Base-by-base conservation (phyloP, 2,329 filamentous ascomycete species). In the Trichoderma atrobrunneum region DNA sequence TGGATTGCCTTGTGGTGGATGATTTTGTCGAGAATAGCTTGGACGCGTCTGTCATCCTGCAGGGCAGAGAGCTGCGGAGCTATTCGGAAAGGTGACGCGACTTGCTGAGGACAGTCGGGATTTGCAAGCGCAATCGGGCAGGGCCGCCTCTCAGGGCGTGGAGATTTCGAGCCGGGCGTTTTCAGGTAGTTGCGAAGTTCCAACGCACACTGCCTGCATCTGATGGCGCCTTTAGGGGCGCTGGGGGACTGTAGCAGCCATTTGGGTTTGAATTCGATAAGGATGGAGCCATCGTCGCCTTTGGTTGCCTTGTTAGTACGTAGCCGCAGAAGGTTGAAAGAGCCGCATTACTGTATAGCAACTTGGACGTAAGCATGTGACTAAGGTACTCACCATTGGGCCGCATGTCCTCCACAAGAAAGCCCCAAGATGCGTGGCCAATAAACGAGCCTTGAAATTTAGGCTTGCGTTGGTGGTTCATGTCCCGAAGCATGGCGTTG, bases 231-330 rank as follows among this genome's bases (percentile, higher is more conserved):
- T 0, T 78, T 30, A 1, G 93, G 93, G 0, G 93, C 92, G 48
- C 88, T 90, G 5, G 91, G 92, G 2, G 92, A 95, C 79, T 94
- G 92, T 10, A 86, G 83, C 30, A 96, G 87, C 93, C 93, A 96
- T 81, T 96, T 96, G 16, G 93, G 93, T 79, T 96, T 96, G 82
- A 95, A 92, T 79, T 95, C 92, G 71, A 93, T 83, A 36, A 92
- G 79, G 32, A 80, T 71, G 71, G 76, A 78, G n/a, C 77, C 76
- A 26, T 78, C 76, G 16, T 77, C 72, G 72, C 80, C 79, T 59
- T 26, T 79, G 26, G 66, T n/a, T 14, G 60, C 28, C 7, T 18
- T 72, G n/a, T 43, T 43, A 59, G 73, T 66, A 68, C 64, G 39
- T 70, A 66, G 51, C 68, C 34, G 64, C 54, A 32, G 28, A 34